Evolutionary conservation across 2,329 filamentous ascomycete species (phyloP).

Genomic region (Tolypocladium paradoxum): DNA sequence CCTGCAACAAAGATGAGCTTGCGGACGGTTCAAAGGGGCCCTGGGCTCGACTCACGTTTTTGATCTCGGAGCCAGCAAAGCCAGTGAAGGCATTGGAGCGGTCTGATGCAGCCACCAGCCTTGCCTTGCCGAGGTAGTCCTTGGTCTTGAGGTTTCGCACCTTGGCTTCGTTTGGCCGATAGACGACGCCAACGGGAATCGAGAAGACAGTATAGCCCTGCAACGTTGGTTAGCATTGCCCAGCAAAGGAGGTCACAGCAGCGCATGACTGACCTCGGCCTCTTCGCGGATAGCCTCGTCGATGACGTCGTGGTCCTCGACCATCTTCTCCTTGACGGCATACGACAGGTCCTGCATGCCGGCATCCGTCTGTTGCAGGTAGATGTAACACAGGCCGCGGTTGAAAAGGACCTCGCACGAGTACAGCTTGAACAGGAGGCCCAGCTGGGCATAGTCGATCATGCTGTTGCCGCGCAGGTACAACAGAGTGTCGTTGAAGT

Average conservation of each 20-base stretch:
- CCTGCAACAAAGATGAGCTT: constrained; percentile 21
- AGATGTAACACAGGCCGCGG: constrained; percentile 92
- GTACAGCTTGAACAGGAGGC: constrained; percentile 90
- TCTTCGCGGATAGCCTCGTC: constrained; percentile 91
- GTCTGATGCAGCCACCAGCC: constrained; percentile 80
- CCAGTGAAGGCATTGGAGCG: constrained; percentile 71
- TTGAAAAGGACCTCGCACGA: constrained; percentile 98
- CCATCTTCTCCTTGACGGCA: constrained; percentile 90
- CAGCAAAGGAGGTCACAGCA: background rate
- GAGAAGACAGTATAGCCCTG: constrained; percentile 98
- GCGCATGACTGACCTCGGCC: constrained; percentile 57
- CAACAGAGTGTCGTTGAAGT: constrained; percentile 95
- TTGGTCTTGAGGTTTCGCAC: constrained; percentile 97
- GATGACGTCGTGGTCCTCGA: constrained; percentile 94
- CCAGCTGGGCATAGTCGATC: constrained; percentile 95
- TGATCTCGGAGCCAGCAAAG: constrained; percentile 68
- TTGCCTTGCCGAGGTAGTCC: constrained; percentile 94
- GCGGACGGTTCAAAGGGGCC: background rate
- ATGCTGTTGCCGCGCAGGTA: constrained; percentile 93
- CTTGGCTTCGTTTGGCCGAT: constrained; percentile 92
- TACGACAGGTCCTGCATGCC: constrained; percentile 86
- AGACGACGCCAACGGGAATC: constrained; percentile 90
- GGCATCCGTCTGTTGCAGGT: constrained; percentile 80
- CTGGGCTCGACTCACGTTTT: constrained; percentile 45
- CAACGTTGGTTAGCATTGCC: background rate